Evolutionary conservation across 2,329 filamentous ascomycete species (phyloP), one percentile per base, ranked within the genome.

Genomic region (Daldinia sp.): DNA sequence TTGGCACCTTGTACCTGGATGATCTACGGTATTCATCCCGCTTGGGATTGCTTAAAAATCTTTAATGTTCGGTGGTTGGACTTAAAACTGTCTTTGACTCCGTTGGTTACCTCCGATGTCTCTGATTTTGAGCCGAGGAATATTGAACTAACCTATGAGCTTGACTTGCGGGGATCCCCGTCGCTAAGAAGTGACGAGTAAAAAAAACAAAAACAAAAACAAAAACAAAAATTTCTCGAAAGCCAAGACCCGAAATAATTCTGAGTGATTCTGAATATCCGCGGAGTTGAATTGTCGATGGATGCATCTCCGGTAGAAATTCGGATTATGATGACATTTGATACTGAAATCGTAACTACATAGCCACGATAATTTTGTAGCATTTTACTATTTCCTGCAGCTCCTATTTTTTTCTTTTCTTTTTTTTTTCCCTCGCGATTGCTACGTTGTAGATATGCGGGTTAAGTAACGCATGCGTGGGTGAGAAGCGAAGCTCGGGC

Each of bases 101-200:
- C 47, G 41, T 64, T 52, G 62, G 59, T 58, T 67, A 54, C 64
- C 58, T 64, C 58, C 55, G 11, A 57, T 53, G 59, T 62, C 62
- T 65, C 55, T 64, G 9, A 13, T 6, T 15, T 23, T 39, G 32
- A 43, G 29, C 37, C 39, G 61, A 51, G 39, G 39, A 50, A 13
- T 25, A 39, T 11, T n/a, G n/a, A n/a, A 23, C 48, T 17, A 39
- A 19, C 37, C 19, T 34, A 43, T 30, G 52, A 48, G 25, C 11
- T 29, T 21, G 23, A 51, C 50, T n/a, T 15, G 57, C 53, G 61
- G 58, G 25, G 37, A 58, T 57, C 32, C 49, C 47, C 39, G 53
- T 53, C 29, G 39, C 27, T 48, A 30, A 45, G 30, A 54, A 15
- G 39, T 55, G n/a, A 37, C 51, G 47, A 58, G 29, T 4, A 56